Evolutionary conservation across 1,139 yeast species (phyloP), one percentile per base, ranked within the genome.

Genomic region (Hanseniaspora gamundiae): DNA sequence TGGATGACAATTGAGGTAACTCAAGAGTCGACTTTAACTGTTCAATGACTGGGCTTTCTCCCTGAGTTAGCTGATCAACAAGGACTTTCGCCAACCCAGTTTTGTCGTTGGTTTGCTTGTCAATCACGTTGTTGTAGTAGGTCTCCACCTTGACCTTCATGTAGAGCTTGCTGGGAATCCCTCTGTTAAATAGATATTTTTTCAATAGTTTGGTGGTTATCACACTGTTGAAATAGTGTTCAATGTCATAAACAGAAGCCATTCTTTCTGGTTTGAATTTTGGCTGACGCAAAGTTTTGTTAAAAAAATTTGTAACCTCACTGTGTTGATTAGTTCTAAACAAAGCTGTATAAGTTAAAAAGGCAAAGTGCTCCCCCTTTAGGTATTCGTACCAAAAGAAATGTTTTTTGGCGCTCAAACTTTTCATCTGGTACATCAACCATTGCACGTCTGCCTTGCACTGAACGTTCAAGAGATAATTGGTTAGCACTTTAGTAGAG

Each of bases 381-480:
- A 66, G 52, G 47, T 59, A 62, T 21, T 49, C 45, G 29, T 21
- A 22, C 54, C 56, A 59, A 17, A 58, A 31, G 14, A 46, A 48
- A 2, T 41, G 47, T 42, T 56, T 58, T 43, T 61, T 51, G 2
- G 52, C 43, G 2, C 56, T 51, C 8, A 56, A 45, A 2, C 46
- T 48, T 3, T 57, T 50, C 55, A 69, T 51, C 20, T 60, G 49
- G 22, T 56, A 51, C 30, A 61, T 53, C 47, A 64, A 55, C 11
- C 52, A 48, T 26, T 55, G 47, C 20, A 68, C 50, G 44, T 69
- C 72, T 7, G 61, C 67, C 4, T 54, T 51, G 4, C 58, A 49
- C 7, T 60, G 43, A 9, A 62, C 49, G 2, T 59, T 47, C 14
- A 57, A 49, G 40, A 70, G 59, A 40, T 68, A 58, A 19, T 58